Conservation (phyloP, 2,329 filamentous ascomycete genomes). For the Curvularia eragrostidis region DNA sequence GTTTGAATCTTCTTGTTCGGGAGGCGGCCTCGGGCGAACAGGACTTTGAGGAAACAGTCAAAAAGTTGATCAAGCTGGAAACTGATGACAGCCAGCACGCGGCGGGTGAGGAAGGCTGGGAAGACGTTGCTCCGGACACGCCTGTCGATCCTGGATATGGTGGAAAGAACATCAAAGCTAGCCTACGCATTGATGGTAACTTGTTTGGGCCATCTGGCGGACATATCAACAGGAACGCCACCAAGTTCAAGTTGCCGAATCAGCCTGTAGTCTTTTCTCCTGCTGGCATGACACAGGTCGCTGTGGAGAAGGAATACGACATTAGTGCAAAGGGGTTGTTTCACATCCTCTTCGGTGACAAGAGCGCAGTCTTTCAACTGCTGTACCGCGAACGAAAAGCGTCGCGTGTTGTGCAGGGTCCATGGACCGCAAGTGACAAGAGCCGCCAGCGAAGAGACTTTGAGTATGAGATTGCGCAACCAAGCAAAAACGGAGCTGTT, state of each 20-base stretch:
- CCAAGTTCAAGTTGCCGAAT: constrained; percentile 81
- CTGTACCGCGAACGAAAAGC: constrained; percentile 73
- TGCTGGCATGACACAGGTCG: constrained; percentile 76
- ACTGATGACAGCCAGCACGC: constrained; percentile 62
- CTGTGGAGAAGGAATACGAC: constrained; percentile 82
- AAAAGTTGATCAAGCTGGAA: constrained; percentile 77
- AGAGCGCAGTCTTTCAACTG: constrained; percentile 90
- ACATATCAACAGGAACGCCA: constrained; percentile 56
- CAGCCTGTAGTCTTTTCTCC: constrained; percentile 86
- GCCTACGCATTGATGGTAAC: constrained; percentile 68
- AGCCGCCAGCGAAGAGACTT: constrained; percentile 79
- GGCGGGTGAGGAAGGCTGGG: constrained; percentile 88
- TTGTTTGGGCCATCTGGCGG: constrained; percentile 57
- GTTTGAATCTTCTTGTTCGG: constrained; percentile 84
- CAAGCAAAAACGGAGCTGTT: constrained; percentile 45
- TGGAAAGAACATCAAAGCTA: constrained; percentile 61
- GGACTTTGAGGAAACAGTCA: constrained; percentile 73
- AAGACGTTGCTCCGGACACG: constrained; percentile 72
- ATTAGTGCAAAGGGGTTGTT: constrained; percentile 94
- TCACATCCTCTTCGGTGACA: constrained; percentile 95
- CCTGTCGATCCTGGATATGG: constrained; percentile 62
- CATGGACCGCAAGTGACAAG: constrained; percentile 77
- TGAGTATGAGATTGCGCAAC: constrained; percentile 73
- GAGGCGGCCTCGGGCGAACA: constrained; percentile 77
- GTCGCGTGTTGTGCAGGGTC: constrained; percentile 74